Conservation (phyloP, 768 basidiomycete species). For the Suillus luteus region DNA sequence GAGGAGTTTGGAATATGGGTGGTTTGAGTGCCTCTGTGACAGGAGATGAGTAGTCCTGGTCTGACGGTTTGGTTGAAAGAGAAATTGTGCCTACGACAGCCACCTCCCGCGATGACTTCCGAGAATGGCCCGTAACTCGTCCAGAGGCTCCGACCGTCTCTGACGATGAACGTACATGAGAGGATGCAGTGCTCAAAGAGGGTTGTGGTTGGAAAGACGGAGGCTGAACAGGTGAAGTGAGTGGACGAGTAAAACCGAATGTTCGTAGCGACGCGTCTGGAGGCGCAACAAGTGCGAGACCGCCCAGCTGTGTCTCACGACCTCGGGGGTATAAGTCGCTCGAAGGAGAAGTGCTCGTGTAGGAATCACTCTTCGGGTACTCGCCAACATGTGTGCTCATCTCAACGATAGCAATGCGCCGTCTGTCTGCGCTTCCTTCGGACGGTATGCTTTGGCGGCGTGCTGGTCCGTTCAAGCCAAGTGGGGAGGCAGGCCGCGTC, state of each 20-base stretch:
- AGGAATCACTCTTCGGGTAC: slow-evolving; percentile 21
- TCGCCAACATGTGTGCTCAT: slow-evolving; percentile 39
- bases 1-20: slow-evolving; percentile 39
- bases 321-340: slow-evolving; percentile 40
- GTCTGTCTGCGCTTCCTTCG: slow-evolving; percentile 62
- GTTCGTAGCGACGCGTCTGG: slow-evolving; percentile 62
- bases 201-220: slow-evolving; percentile 19
- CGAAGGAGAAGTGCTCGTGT: slow-evolving; percentile 31
- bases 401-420: slow-evolving; percentile 68
- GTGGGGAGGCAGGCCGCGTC: slow-evolving; percentile 27
- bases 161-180: slow-evolving; percentile 51
- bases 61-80: slow-evolving; percentile 30
- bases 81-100: slow-evolving; percentile 52
- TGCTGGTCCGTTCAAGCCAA: slow-evolving; percentile 33
- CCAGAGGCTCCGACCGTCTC: slow-evolving; percentile 39
- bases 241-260: slow-evolving; percentile 55
- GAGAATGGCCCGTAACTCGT: slow-evolving; percentile 39
- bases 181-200: slow-evolving; percentile 18
- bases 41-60: slow-evolving; percentile 32
- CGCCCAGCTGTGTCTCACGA: slow-evolving; percentile 38
- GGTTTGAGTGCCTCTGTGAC: slow-evolving; percentile 36
- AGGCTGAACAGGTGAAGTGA: slow-evolving; percentile 45
- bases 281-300: slow-evolving; percentile 70
- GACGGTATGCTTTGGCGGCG: slow-evolving; percentile 56
- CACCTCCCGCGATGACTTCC: slow-evolving; percentile 50